Conservation (phyloP, 208 protist species). For the Leishmania aethiopica region DNA sequence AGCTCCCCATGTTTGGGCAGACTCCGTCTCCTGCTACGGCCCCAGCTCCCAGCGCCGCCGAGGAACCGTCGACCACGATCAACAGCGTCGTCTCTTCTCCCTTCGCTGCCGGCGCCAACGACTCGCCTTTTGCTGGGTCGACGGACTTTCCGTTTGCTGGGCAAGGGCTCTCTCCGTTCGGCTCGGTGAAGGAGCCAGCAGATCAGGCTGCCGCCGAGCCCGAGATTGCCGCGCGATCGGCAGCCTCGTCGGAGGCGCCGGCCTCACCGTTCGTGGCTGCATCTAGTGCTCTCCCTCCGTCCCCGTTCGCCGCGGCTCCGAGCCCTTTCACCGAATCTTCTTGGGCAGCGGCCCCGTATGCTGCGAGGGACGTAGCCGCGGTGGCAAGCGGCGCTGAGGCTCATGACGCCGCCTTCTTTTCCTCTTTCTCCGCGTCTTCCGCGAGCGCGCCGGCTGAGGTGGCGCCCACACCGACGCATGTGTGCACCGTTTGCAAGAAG, state of each 20-base stretch:
- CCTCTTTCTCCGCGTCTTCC: neutral
- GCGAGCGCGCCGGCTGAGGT: constrained; percentile 1
- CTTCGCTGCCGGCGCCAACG: constrained; percentile 35
- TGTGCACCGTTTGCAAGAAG: constrained; percentile 65
- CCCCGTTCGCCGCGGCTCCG: constrained; percentile 40
- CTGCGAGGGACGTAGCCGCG: neutral
- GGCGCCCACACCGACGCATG: constrained; percentile 34
- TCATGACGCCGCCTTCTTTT: neutral
- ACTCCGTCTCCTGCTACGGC: constrained; percentile 10
- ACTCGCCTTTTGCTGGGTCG: constrained; percentile 38
- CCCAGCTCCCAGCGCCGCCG: constrained; percentile 7
- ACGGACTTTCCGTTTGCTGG: constrained; percentile 47
- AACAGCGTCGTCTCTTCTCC: constrained; percentile 54
- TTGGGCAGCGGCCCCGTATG: constrained; percentile 19
- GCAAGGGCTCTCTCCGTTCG: constrained; percentile 45
- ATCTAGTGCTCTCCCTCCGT: constrained; percentile 14
- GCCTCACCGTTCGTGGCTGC: constrained; percentile 43
- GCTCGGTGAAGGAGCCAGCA: constrained; percentile 8
- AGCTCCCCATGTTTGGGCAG: constrained; percentile 84
- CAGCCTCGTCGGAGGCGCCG: neutral
- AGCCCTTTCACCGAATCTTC: constrained; percentile 13
- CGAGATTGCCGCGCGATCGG: neutral
- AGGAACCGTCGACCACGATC: neutral
- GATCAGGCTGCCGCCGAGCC: neutral
- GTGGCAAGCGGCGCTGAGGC: neutral